These are phyloP conservation scores for Metschnikowia noctiluminum DNA, from an alignment of 805 yeast genomes.

Conservation along the genomic window DNA sequence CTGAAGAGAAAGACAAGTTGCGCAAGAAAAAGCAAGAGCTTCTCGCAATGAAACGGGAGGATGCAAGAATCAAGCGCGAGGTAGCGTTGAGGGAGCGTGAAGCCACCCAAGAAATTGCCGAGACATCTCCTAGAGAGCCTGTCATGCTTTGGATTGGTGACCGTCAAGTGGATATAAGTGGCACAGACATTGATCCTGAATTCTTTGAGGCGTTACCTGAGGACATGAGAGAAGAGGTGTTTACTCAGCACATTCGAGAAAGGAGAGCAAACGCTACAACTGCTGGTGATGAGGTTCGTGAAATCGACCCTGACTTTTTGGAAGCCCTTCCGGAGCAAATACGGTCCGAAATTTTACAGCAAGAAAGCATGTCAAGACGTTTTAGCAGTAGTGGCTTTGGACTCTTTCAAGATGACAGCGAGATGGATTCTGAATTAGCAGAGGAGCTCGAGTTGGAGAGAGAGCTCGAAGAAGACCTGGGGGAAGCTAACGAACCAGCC, in stretches of 20 bases:
- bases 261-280: slow-evolving; percentile 57
- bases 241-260: slow-evolving; percentile 78
- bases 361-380: slow-evolving; percentile 47
- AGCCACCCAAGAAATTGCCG: slow-evolving; percentile 1
- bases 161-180: slow-evolving; percentile 76
- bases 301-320: slow-evolving; percentile 75
- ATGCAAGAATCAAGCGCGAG: slow-evolving; percentile 25
- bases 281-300: slow-evolving; percentile 47
- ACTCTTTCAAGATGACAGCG: slow-evolving; percentile 19
- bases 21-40: slow-evolving; percentile 30
- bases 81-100: slow-evolving; percentile 25
- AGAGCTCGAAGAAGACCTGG: slow-evolving; percentile 19
- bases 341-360: slow-evolving; percentile 59
- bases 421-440: slow-evolving; percentile 21
- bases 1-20: slow-evolving; percentile 25
- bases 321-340: slow-evolving; percentile 73
- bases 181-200: slow-evolving; percentile 89
- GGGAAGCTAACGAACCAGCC: background rate
- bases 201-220: slow-evolving; percentile 88
- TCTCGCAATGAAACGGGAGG: slow-evolving; percentile 28
- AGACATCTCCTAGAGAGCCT: slow-evolving; percentile 36
- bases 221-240: slow-evolving; percentile 88
- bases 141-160: slow-evolving; percentile 73
- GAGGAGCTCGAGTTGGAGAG: slow-evolving; percentile 22
- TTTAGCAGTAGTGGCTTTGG: slow-evolving; percentile 22